These are phyloP conservation scores for Crithidia brevicula DNA, from an alignment of 208 protist species.

Conservation along the genomic window DNA sequence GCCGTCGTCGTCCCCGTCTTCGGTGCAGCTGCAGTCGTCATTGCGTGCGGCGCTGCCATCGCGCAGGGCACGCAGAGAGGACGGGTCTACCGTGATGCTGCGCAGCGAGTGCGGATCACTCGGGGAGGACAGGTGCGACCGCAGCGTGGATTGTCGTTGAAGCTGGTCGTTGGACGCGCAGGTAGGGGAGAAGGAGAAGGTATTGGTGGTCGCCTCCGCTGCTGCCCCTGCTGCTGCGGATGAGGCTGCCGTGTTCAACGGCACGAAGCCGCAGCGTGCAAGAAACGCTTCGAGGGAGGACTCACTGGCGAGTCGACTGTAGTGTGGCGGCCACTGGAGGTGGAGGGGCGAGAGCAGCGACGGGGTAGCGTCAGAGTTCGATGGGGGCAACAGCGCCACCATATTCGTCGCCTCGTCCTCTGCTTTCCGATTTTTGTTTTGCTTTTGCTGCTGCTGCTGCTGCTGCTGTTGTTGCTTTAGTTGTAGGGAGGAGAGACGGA, in stretches of 20 bases:
- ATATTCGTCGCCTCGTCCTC: no score
- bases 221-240: neutral
- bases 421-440: no score
- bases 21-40: neutral
- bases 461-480: neutral
- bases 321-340: constrained; percentile 24
- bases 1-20: neutral
- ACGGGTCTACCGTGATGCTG: constrained; percentile 1
- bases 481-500: constrained; percentile 16
- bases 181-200: no score
- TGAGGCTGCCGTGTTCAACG: neutral
- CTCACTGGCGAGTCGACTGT: constrained; percentile 2
- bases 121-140: neutral
- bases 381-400: no score
- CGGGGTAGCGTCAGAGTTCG: neutral
- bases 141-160: no score
- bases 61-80: neutral
- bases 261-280: constrained; percentile 29
- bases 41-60: constrained; percentile 2
- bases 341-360: neutral
- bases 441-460: neutral
- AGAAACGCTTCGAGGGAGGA: constrained; percentile 21
- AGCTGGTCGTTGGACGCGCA: no score
- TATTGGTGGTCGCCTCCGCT: no score
- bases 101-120: constrained; percentile 2